Conservation (phyloP, 2,329 filamentous ascomycete species). For the Talaromyces sp. region DNA sequence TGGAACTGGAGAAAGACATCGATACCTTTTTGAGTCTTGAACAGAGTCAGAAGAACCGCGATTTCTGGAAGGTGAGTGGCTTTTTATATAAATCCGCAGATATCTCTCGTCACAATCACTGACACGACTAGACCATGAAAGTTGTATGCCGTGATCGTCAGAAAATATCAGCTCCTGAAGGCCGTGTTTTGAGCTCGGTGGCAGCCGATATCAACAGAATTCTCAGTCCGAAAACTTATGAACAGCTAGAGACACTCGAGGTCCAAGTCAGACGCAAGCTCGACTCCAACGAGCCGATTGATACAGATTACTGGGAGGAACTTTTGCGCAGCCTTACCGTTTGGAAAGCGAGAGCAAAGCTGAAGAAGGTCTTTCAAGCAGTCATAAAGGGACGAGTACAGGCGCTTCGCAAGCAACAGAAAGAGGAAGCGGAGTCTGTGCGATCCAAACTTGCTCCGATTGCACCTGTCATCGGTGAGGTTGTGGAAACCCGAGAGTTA, state of each 20-base stretch:
- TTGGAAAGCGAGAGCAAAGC: conserved; percentile 86
- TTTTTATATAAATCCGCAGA: background rate
- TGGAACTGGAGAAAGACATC: conserved; percentile 79
- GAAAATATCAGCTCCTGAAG: conserved; percentile 64
- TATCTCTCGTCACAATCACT: conserved; percentile 21
- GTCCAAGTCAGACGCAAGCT: conserved; percentile 83
- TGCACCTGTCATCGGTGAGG: conserved; percentile 41
- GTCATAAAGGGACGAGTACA: conserved; percentile 70
- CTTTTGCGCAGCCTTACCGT: conserved; percentile 78
- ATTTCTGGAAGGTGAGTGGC: conserved; percentile 72
- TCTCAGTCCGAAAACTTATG: conserved; percentile 77
- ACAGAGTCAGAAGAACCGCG: conserved; percentile 70
- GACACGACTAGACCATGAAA: conserved; percentile 65
- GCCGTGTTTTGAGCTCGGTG: conserved; percentile 76
- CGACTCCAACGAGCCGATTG: conserved; percentile 83
- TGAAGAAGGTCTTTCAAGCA: conserved; percentile 73
- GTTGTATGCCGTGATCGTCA: conserved; percentile 76
- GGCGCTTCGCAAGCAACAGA: conserved; percentile 65
- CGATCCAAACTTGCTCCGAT: conserved; percentile 54
- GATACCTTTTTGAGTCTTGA: conserved; percentile 77
- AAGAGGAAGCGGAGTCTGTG: conserved; percentile 62
- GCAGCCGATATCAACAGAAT: conserved; percentile 85
- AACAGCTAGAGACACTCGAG: conserved; percentile 84
- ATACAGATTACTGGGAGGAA: conserved; percentile 97
- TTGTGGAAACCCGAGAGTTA: conserved; percentile 34